Base-by-base conservation (phyloP, 2,329 filamentous ascomycete genomes). In the Talaromyces atroroseus region DNA sequence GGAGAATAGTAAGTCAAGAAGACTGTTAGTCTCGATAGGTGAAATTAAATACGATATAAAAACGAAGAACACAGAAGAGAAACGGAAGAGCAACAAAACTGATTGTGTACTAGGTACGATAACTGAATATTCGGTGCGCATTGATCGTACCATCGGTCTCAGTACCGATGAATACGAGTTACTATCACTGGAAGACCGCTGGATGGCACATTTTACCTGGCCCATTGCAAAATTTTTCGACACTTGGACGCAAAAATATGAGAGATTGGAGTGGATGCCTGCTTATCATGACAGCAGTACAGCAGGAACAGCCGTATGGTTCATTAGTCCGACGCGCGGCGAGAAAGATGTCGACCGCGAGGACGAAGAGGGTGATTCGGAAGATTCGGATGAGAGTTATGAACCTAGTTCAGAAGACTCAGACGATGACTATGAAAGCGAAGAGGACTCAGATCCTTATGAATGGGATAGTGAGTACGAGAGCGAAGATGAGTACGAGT, bases 391-490 rank as follows among this genome's bases (percentile, higher is more conserved):
- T 44, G 54, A 57, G 14, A 49, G 36, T 40, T 57, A 57, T 44
- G 55, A 52, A 12, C 55, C 55, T 16, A 32, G 50, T 29, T 57
- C 49, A 14, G 55, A 57, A 32, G 50, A 57, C n/a, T 49, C 36
- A 3, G 45, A 54, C 11, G 44, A 48, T n/a, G 52, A 54, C 5
- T 48, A 40, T 14, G 32, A 48, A 11, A 20, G n/a, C 16, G 36
- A 40, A 20, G 12, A 42, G 5, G 40, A 34, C 6, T 34, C 29
- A 12, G 29, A 42, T 21, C 51, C 51, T 8, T 57, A 57, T 21
- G 54, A 57, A 42, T 57, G 29, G 36, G 50, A 57, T 24, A 50
- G 55, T 12, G 55, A 57, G 21, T 57, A 57, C 23, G 55, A 50
- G n/a, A 57, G 55, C 38, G 55, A 50, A 45, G 50, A 21, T 16